A percentile compares a stretch with the other conserved stretches of the same genome.
Evolutionary conservation across 164 flowering plant species (phyloP).

Genomic region (Nelumbo lutea): DNA sequence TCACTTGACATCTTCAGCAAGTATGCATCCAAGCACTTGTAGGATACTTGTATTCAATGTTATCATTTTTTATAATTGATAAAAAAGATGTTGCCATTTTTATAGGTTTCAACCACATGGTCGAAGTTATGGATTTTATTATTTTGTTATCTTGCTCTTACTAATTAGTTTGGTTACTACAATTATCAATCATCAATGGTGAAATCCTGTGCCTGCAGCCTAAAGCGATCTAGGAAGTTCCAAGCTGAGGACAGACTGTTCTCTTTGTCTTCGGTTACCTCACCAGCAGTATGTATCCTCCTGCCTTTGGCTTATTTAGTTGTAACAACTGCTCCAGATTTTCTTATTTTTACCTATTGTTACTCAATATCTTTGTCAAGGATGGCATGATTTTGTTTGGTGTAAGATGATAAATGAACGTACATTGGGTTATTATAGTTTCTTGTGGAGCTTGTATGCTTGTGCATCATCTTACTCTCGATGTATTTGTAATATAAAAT

Average conservation of each 20-base stretch:
- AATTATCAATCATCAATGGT: constrained; percentile 5
- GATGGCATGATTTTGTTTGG: neutral
- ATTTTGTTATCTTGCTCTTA: too few species aligned
- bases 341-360: neutral
- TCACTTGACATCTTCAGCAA: too few species aligned
- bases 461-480: neutral
- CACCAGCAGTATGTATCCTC: constrained; percentile 74
- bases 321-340: neutral
- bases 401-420: neutral
- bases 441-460: neutral
- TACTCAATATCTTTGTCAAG: neutral
- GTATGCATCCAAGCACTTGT: too few species aligned
- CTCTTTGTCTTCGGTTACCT: constrained; percentile 88
- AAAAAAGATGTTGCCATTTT: neutral
- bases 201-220: constrained; percentile 39
- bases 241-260: constrained; percentile 96
- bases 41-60: too few species aligned
- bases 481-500: neutral
- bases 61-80: too few species aligned
- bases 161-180: neutral
- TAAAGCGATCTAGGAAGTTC: constrained; percentile 88
- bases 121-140: too few species aligned
- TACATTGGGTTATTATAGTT: neutral
- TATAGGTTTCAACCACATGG: too few species aligned
- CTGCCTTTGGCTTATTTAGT: constrained; percentile 1